phyloP scores from a whole-genome alignment of 2,329 filamentous ascomycete species.

The Colletotrichum horii region DNA sequence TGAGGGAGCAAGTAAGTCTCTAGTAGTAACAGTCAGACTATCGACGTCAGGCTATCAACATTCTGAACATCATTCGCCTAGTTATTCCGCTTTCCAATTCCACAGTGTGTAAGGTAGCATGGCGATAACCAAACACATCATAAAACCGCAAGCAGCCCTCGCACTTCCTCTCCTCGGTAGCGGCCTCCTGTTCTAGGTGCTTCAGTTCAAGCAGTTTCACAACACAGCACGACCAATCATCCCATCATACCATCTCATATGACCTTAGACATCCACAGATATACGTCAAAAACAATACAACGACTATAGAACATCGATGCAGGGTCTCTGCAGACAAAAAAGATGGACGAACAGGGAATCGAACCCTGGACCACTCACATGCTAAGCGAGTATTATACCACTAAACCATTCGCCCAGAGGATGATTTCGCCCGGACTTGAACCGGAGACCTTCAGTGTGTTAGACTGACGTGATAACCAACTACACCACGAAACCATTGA shows the following conservation, averaged over 20 bases:
- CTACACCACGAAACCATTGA: conserved; percentile 33
- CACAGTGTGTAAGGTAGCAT: background rate
- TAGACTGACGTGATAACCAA: conserved; percentile 57
- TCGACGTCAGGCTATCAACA: background rate
- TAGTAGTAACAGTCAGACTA: background rate
- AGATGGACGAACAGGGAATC: conserved; percentile 15
- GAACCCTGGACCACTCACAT: conserved; percentile 21
- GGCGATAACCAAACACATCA: background rate
- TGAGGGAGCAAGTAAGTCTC: background rate
- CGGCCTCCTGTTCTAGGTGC: background rate
- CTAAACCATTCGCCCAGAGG: conserved; percentile 12
- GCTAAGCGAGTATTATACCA: conserved; percentile 23
- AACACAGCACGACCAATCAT: background rate
- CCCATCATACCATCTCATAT: background rate
- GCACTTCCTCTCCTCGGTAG: background rate
- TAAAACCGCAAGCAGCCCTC: background rate
- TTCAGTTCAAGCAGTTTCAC: background rate
- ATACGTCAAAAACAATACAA: background rate
- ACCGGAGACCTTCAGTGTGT: conserved; percentile 30
- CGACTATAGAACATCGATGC: background rate
- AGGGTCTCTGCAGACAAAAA: background rate
- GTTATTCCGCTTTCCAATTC: background rate
- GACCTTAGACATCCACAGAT: background rate
- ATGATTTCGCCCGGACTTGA: conserved; percentile 22
- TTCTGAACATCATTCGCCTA: background rate